Evolutionary conservation across 2,329 filamentous ascomycete genomes (phyloP), one percentile per base, ranked within the genome.

Genomic region (Cercospora zeae-maydis): DNA sequence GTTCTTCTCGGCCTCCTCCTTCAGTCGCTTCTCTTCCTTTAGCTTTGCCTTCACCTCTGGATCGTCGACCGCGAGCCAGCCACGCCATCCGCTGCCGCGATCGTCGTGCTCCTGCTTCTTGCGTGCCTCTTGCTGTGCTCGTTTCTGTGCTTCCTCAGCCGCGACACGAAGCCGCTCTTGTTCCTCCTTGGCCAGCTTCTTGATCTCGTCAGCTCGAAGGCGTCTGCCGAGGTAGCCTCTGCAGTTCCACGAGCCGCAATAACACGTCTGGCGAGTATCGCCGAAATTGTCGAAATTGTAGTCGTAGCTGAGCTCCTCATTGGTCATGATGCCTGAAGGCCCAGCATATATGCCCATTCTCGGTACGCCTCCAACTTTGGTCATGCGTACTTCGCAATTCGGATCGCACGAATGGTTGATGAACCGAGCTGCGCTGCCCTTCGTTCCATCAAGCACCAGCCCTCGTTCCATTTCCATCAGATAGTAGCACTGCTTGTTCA

Each of bases 391-490:
- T 66, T 90, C 87, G 78, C 93, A 98, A 75, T 99, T 99, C 2
- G 95, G 95, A 62, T 91, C 89, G 78, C 95, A 99, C 16, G 92
- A 96, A 76, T 99, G 95, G 75, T 99, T 99, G 75, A 99, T 93
- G 76, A 99, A 99, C 61, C 95, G 90, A 72, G 95, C 93, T 77
- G 98, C 96, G 68, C 91, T 96, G 71, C 95, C 95, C 61, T 91
- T 92, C 30, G 93, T 97, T 34, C 93, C 95, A 79, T 99, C 95
- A 68, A 99, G 96, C 72, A 98, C 96, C 87, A 98, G 95, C 77
- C 96, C 95, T 76, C 97, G 92, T 74, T 98, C 93, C 75, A 98
- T 97, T 61, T 92, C 92, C 95, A 99, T 99, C 55, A 99, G 82
- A 76, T 99, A 99, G 77, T 96, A 98, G 78, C 92, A 96, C 91